These are phyloP conservation scores for Acorus gramineus DNA, from an alignment of 106 monocot species.

Conservation along the genomic window DNA sequence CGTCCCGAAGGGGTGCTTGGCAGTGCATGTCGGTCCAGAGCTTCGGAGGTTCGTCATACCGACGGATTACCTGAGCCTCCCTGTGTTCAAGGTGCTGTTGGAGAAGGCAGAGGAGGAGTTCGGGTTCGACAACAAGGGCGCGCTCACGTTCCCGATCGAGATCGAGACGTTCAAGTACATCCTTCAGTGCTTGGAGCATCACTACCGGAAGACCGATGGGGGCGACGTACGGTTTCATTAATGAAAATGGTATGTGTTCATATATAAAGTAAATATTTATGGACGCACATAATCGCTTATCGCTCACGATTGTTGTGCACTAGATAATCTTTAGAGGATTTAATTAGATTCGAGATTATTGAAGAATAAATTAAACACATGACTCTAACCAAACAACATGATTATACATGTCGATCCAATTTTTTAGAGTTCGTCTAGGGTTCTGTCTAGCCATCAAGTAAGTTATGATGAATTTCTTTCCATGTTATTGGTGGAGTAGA, in stretches of 20 bases:
- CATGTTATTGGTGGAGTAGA: too few relatives aligned
- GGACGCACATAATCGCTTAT: too few relatives aligned
- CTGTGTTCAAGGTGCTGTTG: conserved; percentile 44
- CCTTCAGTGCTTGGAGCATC: conserved; percentile 47
- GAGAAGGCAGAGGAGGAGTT: conserved; percentile 69
- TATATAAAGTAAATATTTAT: too few relatives aligned
- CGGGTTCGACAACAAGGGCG: conserved; percentile 54
- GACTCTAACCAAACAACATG: too few relatives aligned
- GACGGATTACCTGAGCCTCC: conserved; percentile 30
- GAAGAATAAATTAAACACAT: too few relatives aligned
- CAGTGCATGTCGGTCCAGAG: conserved; percentile 49
- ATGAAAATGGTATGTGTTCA: conserved; percentile 13
- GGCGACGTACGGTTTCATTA: conserved; percentile 22
- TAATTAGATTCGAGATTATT: too few relatives aligned
- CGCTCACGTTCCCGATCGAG: conserved; percentile 55
- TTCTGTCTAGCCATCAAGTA: too few relatives aligned
- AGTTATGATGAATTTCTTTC: too few relatives aligned
- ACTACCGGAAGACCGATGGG: neutral
- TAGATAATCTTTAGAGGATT: too few relatives aligned
- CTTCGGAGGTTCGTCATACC: conserved; percentile 70
- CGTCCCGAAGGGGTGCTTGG: conserved; percentile 52
- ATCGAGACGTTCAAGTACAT: conserved; percentile 76
- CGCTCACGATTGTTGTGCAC: too few relatives aligned
- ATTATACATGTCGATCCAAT: too few relatives aligned
- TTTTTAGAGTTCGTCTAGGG: too few relatives aligned